Evolutionary conservation across 2,329 filamentous ascomycete genomes (phyloP).

Genomic region (Chrysoporthe austroafricana): DNA sequence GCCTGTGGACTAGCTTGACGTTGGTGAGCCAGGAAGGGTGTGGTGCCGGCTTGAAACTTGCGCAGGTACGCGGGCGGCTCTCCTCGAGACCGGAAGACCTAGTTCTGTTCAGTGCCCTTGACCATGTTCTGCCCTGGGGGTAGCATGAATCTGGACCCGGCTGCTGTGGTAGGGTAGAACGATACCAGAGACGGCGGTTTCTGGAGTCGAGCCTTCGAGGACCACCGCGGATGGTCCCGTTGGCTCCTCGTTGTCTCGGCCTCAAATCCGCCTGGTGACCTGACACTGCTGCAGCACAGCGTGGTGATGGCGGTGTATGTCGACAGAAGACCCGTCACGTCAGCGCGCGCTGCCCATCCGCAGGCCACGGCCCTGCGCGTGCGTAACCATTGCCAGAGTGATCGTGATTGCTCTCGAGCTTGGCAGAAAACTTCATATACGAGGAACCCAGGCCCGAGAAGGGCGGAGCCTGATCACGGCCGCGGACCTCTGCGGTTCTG

Average conservation of each 20-base stretch:
- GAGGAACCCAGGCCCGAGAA: neutral
- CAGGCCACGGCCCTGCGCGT: neutral
- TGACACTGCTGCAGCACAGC: neutral
- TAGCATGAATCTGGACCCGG: neutral
- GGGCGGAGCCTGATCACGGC: neutral
- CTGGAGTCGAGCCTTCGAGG: neutral
- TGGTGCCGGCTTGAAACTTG: neutral
- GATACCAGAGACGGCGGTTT: neutral
- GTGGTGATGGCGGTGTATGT: neutral
- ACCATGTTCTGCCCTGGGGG: neutral
- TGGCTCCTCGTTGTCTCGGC: neutral
- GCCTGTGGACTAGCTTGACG: neutral
- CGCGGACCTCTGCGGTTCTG: neutral
- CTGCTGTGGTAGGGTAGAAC: neutral
- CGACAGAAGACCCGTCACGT: neutral
- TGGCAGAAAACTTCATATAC: neutral
- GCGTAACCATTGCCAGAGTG: neutral
- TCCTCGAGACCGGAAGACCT: neutral
- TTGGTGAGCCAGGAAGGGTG: neutral
- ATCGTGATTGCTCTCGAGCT: neutral
- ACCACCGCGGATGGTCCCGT: neutral
- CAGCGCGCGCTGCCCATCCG: neutral
- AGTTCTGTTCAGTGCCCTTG: neutral
- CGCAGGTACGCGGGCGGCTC: neutral
- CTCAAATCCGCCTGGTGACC: neutral